Conservation (phyloP, 1,139 yeast species). For the Pneumocystis wakefieldiae region DNA sequence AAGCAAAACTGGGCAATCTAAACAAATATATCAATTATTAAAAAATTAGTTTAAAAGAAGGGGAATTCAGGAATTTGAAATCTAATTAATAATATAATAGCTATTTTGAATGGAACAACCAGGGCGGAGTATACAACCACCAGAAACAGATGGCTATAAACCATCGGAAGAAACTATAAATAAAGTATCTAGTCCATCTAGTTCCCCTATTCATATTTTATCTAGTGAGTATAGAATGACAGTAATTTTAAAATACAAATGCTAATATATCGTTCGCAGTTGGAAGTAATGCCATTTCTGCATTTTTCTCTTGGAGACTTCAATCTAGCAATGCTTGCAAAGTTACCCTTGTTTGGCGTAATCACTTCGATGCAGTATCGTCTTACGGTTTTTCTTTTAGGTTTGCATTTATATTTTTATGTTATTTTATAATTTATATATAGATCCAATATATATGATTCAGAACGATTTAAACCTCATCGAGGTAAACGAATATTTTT, state of each 20-base stretch:
- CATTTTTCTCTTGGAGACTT: constrained; percentile 17
- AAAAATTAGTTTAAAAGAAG: not conserved
- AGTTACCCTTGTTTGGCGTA: constrained; percentile 16
- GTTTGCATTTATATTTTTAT: not conserved
- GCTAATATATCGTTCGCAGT: constrained; percentile 7
- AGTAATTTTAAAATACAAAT: not conserved
- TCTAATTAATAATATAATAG: not conserved
- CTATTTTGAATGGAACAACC: not conserved
- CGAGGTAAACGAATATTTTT: constrained; percentile 7
- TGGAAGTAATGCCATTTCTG: constrained; percentile 17
- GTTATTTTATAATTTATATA: not conserved
- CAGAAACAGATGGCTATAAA: not conserved
- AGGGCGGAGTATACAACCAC: not conserved
- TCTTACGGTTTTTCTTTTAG: constrained; percentile 15
- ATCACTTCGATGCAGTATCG: constrained; percentile 15
- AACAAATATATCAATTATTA: no score
- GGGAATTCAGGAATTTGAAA: not conserved
- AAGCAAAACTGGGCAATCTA: no score
- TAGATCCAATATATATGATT: constrained; percentile 13
- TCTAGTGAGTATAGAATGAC: constrained; percentile 4
- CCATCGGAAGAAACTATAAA: not conserved
- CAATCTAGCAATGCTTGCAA: constrained; percentile 16
- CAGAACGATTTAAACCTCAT: constrained; percentile 15
- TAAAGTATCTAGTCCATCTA: not conserved
- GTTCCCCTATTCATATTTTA: constrained; percentile 4